Conservation (phyloP, 1,284 basidiomycete genomes). For the Hortiboletus rubellus region DNA sequence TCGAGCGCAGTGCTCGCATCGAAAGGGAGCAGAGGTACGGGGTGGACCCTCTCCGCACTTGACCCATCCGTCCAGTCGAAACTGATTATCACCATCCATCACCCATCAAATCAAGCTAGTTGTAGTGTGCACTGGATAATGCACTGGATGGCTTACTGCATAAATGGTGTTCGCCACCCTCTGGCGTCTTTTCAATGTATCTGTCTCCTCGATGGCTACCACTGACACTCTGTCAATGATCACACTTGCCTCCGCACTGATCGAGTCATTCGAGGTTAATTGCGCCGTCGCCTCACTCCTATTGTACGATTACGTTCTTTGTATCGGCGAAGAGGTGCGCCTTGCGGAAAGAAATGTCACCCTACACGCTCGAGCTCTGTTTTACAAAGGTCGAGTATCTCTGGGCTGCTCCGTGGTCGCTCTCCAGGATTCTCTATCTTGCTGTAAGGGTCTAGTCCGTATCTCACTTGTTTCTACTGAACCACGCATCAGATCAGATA, state of each 20-base stretch:
- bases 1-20: no score
- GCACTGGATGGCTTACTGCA: no score
- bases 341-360: not conserved
- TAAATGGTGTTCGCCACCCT: not conserved
- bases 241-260: not conserved
- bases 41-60: no score
- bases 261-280: not conserved
- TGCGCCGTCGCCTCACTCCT: conserved; percentile 2
- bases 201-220: not conserved
- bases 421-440: conserved; percentile 11
- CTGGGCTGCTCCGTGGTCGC: conserved; percentile 10
- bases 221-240: not conserved
- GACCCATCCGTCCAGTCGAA: not conserved
- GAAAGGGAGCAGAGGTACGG: no score
- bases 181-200: not conserved
- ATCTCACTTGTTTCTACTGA: not conserved
- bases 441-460: not conserved
- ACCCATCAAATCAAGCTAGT: no score
- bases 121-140: no score
- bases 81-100: no score
- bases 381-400: conserved; percentile 11
- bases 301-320: conserved; percentile 10
- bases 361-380: not conserved
- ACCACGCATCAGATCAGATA: conserved; percentile 11
- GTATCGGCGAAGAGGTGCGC: conserved; percentile 12